Evolutionary conservation across 805 yeast species (phyloP), one percentile per base, ranked within the genome.

Genomic region (Torulaspora delbrueckii): DNA sequence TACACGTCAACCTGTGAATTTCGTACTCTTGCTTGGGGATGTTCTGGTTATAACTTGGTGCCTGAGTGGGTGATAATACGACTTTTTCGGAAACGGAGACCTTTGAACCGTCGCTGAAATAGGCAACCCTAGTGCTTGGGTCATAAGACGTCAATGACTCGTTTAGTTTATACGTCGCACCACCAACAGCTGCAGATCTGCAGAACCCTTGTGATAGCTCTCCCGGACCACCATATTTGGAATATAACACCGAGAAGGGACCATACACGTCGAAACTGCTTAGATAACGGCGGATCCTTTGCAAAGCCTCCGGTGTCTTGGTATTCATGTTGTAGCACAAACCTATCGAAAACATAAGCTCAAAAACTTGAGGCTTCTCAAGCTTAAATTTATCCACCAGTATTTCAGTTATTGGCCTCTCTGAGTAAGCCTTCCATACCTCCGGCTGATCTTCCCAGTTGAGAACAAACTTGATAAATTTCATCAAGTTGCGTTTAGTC

Each of bases 141-240:
- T 91, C 91, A 67, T 72, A 88, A 30, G 79, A 77, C 4, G 69
- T 69, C 42, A 91, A 66, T 32, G 74, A 69, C 12, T 93, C 83
- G 60, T 83, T 81, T 45, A 91, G 73, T 65, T 89, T 88, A 69
- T 93, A 91, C 27, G 95, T 87, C 44, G 97, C 84, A 44, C 98
- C 98, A 14, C 93, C 98, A 51, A 91, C 98, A 10, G 99, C 99
- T 3, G 98, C 98, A 47, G 95, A 85, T 57, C 99, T 77, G 69
- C 97, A 91, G 66, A 93, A 91, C 1, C 97, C 99, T 69, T 91
- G 99, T 12, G 96, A 82, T 23, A 91, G 72, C 67, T 91, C 99
- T 43, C 98, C 96, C 0, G 96, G 90, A 2, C 96, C 95, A 46
- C 98, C 99, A 68, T 82, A 91, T 71, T 88, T 91, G 41, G 95